Percentiles rank a stretch among this genome's conserved stretches.
These are phyloP conservation scores for Cantharellus cinnabarinus DNA, from an alignment of 768 basidiomycete species.

Conservation along the genomic window DNA sequence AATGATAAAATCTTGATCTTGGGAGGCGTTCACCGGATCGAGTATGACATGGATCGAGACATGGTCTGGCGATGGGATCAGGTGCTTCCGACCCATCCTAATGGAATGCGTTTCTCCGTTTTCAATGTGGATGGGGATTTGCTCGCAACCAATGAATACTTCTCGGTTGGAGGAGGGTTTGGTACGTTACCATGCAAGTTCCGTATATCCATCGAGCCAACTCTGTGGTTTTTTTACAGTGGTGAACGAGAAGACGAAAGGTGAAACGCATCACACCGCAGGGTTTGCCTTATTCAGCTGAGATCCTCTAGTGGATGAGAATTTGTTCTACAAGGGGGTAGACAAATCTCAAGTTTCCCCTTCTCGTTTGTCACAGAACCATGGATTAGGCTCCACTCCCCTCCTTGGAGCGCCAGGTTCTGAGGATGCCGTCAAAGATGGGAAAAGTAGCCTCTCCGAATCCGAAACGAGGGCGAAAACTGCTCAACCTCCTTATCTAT, in stretches of 20 bases:
- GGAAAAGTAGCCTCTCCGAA: not conserved
- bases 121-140: constrained; percentile 68
- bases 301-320: constrained; percentile 51
- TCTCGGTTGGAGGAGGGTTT: constrained; percentile 26
- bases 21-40: constrained; percentile 52
- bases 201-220: not conserved
- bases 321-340: constrained; percentile 83
- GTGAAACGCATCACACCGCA: constrained; percentile 17
- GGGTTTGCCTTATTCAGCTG: not conserved
- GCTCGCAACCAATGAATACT: constrained; percentile 88
- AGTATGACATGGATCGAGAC: constrained; percentile 74
- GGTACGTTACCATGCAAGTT: not conserved
- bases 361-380: constrained; percentile 52
- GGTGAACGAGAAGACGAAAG: constrained; percentile 85
- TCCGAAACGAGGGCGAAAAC: constrained; percentile 13
- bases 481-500: constrained; percentile 64
- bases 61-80: constrained; percentile 81
- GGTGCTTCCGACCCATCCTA: constrained; percentile 62
- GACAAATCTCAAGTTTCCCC: constrained; percentile 64
- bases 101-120: constrained; percentile 83
- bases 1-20: constrained; percentile 45
- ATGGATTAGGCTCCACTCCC: constrained; percentile 14
- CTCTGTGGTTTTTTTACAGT: constrained; percentile 19
- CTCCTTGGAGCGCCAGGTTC: not conserved
- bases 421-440: not conserved